These are phyloP conservation scores for Colletotrichum sp. DNA, from an alignment of 2,329 filamentous ascomycete species.

Conservation along the genomic window DNA sequence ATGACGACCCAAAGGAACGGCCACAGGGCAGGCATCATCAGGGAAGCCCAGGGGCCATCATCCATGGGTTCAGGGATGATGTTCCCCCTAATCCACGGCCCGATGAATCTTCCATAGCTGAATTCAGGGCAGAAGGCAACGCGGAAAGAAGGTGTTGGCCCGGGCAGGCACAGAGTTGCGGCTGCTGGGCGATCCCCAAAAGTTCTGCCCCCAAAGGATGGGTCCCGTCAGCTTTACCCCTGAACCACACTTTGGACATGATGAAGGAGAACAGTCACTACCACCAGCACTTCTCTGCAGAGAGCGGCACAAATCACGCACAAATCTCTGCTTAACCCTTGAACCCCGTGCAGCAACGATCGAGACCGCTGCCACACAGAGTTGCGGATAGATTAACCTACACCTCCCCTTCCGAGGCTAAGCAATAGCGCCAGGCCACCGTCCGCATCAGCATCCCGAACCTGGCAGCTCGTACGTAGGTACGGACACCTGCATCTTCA, in stretches of 20 bases:
- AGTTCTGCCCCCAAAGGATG: not conserved
- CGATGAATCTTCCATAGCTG: not conserved
- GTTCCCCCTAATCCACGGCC: not conserved
- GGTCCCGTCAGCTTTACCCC: not conserved
- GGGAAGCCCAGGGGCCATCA: not conserved
- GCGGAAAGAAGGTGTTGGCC: not conserved
- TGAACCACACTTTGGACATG: not conserved
- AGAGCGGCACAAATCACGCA: not conserved
- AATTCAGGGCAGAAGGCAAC: not conserved
- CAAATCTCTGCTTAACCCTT: not conserved
- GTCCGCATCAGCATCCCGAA: not conserved
- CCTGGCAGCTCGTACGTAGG: not conserved
- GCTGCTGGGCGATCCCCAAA: not conserved
- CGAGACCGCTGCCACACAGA: not conserved
- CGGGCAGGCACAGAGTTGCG: slow-evolving; percentile 10
- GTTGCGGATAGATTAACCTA: slow-evolving; percentile 15
- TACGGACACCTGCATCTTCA: not conserved
- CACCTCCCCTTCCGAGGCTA: not conserved
- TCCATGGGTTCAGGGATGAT: not conserved
- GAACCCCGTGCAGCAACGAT: not conserved
- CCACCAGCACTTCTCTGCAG: not conserved
- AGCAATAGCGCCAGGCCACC: not conserved
- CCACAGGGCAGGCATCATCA: not conserved
- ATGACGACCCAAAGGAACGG: not conserved
- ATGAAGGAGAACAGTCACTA: not conserved